Evolutionary conservation across 371 early-diverging fungal genomes (phyloP).

Genomic region (Massospora cicadina): DNA sequence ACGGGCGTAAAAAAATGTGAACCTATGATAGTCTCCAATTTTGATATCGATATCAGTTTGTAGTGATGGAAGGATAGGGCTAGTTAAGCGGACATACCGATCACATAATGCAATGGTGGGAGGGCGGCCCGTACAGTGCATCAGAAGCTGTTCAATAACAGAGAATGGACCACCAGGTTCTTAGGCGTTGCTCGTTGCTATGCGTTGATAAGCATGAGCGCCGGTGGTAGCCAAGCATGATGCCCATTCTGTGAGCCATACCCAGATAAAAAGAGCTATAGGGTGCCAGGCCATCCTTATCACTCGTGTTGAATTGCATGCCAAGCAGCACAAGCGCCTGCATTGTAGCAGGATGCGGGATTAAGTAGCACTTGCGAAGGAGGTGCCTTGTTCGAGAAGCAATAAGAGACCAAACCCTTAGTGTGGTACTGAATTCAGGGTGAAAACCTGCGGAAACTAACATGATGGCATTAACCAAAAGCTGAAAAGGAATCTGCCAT

Average conservation of each 20-base stretch:
- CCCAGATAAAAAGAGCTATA: conserved; percentile 1
- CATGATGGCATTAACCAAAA: not conserved
- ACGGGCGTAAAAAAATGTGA: not conserved
- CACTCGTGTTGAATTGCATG: conserved; percentile 3
- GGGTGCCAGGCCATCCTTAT: not conserved
- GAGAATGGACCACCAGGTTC: conserved; percentile 4
- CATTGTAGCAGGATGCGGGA: not conserved
- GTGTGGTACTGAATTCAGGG: not conserved
- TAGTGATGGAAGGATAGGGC: not conserved
- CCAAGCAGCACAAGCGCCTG: not conserved
- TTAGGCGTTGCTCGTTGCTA: not conserved
- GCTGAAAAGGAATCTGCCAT: not conserved
- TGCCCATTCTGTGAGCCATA: not conserved
- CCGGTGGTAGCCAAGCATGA: not conserved
- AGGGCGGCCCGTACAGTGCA: conserved; percentile 4
- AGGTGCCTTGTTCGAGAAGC: not conserved
- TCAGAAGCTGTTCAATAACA: not conserved
- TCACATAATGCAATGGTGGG: not conserved
- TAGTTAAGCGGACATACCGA: not conserved
- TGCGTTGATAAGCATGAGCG: not conserved
- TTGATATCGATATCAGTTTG: not conserved
- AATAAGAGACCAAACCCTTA: not conserved
- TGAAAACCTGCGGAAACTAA: not conserved
- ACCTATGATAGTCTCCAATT: not conserved
- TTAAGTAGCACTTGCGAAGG: not conserved